Conservation (phyloP, 768 basidiomycete species). For the Paxillus involutus region DNA sequence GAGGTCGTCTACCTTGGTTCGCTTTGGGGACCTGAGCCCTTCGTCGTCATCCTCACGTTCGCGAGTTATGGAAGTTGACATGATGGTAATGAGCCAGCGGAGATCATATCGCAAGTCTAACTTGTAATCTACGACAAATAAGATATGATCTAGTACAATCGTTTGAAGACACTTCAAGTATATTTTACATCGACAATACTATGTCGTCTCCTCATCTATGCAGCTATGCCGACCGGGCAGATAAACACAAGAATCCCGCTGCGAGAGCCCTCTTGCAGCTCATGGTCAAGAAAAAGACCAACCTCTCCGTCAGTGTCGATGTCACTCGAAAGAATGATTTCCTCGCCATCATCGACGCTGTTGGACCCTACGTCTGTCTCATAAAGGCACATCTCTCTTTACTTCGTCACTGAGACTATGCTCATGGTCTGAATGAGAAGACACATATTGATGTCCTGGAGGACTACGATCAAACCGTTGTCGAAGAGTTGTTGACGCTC, state of each 20-base stretch:
- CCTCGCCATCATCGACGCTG: slow-evolving; percentile 81
- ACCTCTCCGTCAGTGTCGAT: slow-evolving; percentile 95
- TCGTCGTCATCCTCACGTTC: slow-evolving; percentile 52
- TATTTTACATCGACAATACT: not conserved
- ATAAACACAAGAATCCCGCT: slow-evolving; percentile 65
- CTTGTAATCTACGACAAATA: not conserved
- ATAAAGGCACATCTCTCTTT: slow-evolving; percentile 69
- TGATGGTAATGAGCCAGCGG: slow-evolving; percentile 3
- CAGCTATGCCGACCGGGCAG: slow-evolving; percentile 64
- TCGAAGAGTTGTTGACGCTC: slow-evolving; percentile 67
- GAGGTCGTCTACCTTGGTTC: slow-evolving; percentile 33
- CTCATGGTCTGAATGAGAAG: slow-evolving; percentile 46
- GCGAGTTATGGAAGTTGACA: slow-evolving; percentile 37
- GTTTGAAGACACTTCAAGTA: not conserved
- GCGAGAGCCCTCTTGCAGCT: slow-evolving; percentile 76
- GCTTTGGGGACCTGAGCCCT: slow-evolving; percentile 39
- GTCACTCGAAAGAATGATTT: slow-evolving; percentile 80
- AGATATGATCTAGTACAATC: too few relatives aligned
- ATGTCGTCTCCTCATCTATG: slow-evolving; percentile 41
- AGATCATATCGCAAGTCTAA: too few relatives aligned
- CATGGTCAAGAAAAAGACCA: slow-evolving; percentile 85
- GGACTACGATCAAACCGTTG: slow-evolving; percentile 77
- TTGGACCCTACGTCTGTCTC: slow-evolving; percentile 88
- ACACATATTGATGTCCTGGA: slow-evolving; percentile 96
- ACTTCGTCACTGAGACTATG: slow-evolving; percentile 8